Percentiles rank a stretch among this genome's conserved stretches.
phyloP scores from a whole-genome alignment of 768 basidiomycete species.

The Kwoniella botswanensis region DNA sequence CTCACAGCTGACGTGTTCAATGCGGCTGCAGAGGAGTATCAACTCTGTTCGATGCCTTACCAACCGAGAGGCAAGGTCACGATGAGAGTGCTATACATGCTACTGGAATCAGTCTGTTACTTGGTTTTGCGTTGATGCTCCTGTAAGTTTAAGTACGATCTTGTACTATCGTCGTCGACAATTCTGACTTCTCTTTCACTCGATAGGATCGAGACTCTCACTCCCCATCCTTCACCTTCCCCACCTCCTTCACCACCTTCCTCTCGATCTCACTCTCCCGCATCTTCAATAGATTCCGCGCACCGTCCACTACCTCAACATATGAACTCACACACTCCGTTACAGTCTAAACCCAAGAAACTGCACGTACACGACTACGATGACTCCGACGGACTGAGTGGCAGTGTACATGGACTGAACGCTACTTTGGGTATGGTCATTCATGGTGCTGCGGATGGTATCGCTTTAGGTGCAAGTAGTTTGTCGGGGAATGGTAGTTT shows the following conservation, averaged over 20 bases:
- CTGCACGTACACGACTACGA: constrained; percentile 38
- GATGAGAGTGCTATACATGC: constrained; percentile 38
- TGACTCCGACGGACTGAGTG: constrained; percentile 28
- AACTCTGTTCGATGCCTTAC: constrained; percentile 48
- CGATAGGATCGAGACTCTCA: constrained; percentile 47
- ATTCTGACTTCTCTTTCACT: not conserved
- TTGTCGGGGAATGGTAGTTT: constrained; percentile 60
- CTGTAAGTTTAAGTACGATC: constrained; percentile 40
- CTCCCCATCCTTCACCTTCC: constrained; percentile 52
- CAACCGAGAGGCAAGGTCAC: constrained; percentile 33
- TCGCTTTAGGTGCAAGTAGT: constrained; percentile 77
- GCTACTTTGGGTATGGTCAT: constrained; percentile 83
- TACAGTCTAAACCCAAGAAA: constrained; percentile 39
- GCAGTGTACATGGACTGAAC: constrained; percentile 64
- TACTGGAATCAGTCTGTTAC: constrained; percentile 55
- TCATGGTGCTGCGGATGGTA: constrained; percentile 89
- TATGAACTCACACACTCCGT: constrained; percentile 41
- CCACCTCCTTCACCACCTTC: constrained; percentile 36
- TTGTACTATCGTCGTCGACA: constrained; percentile 47
- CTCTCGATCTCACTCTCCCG: constrained; percentile 19
- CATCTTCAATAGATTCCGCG: constrained; percentile 28
- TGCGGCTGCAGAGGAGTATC: constrained; percentile 45
- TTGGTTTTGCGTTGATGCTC: constrained; percentile 58
- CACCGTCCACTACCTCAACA: constrained; percentile 29
- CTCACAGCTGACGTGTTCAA: not conserved